phyloP scores from a whole-genome alignment of 2,329 filamentous ascomycete species.

The Trichoderma koningii region DNA sequence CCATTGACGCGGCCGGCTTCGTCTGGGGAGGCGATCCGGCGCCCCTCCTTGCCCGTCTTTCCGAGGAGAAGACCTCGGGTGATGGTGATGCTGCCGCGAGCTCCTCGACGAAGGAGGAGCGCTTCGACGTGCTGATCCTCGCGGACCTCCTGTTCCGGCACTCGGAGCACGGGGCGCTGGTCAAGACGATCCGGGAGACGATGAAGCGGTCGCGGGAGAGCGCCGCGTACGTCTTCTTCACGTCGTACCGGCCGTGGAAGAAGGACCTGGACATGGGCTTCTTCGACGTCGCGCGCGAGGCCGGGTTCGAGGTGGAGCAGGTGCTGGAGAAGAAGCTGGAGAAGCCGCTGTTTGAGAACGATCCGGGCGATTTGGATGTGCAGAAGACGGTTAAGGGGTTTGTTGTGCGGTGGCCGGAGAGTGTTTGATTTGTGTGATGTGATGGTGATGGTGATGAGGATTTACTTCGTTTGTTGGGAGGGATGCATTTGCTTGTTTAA shows the following conservation, averaged over 20 bases:
- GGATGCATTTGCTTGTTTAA: too few species aligned
- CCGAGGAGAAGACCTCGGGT: constrained; percentile 28
- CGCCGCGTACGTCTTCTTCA: constrained; percentile 86
- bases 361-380: constrained; percentile 79
- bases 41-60: constrained; percentile 60
- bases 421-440: constrained; percentile 27
- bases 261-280: constrained; percentile 81
- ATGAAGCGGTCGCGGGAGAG: constrained; percentile 59
- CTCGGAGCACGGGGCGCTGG: constrained; percentile 77
- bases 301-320: constrained; percentile 76
- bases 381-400: constrained; percentile 83
- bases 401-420: constrained; percentile 64
- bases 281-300: constrained; percentile 72
- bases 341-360: constrained; percentile 84
- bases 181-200: constrained; percentile 69
- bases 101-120: constrained; percentile 30
- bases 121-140: constrained; percentile 81
- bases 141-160: constrained; percentile 92
- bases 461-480: background rate
- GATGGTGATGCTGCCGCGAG: background rate
- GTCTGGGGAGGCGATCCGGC: constrained; percentile 75
- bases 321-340: constrained; percentile 81
- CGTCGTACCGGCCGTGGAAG: constrained; percentile 90
- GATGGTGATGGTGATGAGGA: background rate
- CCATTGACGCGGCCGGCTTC: constrained; percentile 67